phyloP scores from a whole-genome alignment of 371 early-diverging fungal species.

The Apophysomyces sp. region DNA sequence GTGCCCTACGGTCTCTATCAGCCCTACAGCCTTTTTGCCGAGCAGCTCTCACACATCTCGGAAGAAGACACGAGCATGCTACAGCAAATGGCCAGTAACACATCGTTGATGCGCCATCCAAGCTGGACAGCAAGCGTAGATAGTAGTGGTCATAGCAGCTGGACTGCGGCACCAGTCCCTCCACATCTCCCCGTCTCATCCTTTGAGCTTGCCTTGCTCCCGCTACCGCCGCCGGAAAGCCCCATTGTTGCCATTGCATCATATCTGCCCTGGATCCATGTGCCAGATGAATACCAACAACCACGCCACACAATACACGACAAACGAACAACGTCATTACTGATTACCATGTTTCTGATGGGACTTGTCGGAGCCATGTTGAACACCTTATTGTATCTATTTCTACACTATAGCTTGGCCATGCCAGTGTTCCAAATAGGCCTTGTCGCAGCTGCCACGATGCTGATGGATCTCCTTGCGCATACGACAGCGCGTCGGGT shows the following conservation, averaged over 20 bases:
- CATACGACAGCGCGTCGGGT: conserved; percentile 26
- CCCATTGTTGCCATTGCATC: conserved; percentile 21
- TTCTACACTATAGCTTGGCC: conserved; percentile 20
- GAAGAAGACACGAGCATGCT: conserved; percentile 42
- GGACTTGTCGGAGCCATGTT: conserved; percentile 26
- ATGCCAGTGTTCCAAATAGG: conserved; percentile 24
- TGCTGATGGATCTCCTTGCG: conserved; percentile 15
- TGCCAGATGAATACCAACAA: conserved; percentile 1
- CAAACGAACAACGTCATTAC: conserved; percentile 21
- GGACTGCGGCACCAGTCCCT: conserved; percentile 8
- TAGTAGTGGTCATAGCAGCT: conserved; percentile 7
- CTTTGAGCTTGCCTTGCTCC: conserved; percentile 30
- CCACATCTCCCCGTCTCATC: conserved; percentile 16
- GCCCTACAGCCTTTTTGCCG: conserved; percentile 49
- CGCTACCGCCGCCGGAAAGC: conserved; percentile 25
- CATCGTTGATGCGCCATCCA: not conserved
- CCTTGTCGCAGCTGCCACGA: conserved; percentile 14
- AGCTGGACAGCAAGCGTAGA: conserved; percentile 18
- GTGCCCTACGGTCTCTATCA: conserved; percentile 23
- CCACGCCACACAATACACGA: not conserved
- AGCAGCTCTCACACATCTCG: conserved; percentile 44
- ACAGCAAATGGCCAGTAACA: conserved; percentile 23
- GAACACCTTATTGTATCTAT: conserved; percentile 30
- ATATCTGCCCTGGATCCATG: not conserved
- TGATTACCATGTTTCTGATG: conserved; percentile 21